Conservation (phyloP, 2,329 filamentous ascomycete genomes). For the Paracamarosporium sp. region DNA sequence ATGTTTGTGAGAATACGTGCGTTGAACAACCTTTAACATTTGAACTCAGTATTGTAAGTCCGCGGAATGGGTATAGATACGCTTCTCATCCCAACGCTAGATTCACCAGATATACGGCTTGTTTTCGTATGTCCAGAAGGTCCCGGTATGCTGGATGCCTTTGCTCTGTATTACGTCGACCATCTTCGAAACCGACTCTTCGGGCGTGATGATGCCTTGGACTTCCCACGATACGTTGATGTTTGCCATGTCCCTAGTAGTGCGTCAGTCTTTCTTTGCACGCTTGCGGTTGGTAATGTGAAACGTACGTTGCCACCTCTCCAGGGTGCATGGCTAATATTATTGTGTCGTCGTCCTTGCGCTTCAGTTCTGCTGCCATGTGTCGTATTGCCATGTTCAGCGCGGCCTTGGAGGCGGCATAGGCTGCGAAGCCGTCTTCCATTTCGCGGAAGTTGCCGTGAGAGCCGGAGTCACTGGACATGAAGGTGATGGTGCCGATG, state of each 20-base stretch:
- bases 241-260: conserved; percentile 59
- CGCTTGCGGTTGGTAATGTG: not conserved
- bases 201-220: conserved; percentile 58
- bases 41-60: not conserved
- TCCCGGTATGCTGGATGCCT: conserved; percentile 57
- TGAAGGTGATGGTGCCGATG: conserved; percentile 60
- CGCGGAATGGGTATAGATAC: not conserved
- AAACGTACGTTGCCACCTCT: conserved; percentile 59
- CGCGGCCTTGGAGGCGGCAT: conserved; percentile 63
- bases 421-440: conserved; percentile 66
- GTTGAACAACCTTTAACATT: too few relatives aligned
- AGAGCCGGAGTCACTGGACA: conserved; percentile 65
- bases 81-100: not conserved
- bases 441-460: conserved; percentile 58
- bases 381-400: conserved; percentile 64
- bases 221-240: conserved; percentile 60
- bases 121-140: conserved; percentile 64
- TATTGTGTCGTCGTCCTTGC: conserved; percentile 57
- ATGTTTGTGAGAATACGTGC: too few relatives aligned
- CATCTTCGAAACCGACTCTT: conserved; percentile 59
- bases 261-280: not conserved
- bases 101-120: conserved; percentile 46
- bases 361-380: conserved; percentile 62
- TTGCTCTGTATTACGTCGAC: conserved; percentile 59
- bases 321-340: conserved; percentile 65